Evolutionary conservation across 2,329 filamentous ascomycete species (phyloP), one percentile per base, ranked within the genome.

Genomic region (Trichoderma oligosporum): DNA sequence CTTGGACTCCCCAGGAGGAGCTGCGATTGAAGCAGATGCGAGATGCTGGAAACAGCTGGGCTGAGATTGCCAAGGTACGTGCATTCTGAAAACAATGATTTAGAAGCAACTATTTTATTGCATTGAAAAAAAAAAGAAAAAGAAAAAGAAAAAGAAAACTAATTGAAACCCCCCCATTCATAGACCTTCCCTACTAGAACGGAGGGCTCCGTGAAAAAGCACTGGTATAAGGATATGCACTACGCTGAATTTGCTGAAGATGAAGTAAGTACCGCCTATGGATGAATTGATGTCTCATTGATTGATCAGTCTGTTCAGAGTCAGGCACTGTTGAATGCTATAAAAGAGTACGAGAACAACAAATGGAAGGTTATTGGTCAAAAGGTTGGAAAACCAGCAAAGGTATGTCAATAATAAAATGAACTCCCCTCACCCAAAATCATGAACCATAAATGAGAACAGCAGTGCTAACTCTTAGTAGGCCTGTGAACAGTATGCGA

Each of bases 181-280:
- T 36, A 95, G 89, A 92, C 89, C 2, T 99, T 99, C 70, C 93
- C 94, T 9, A 86, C 85, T 22, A 83, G 94, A 67, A 99, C 94
- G 39, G 94, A 99, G 75, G 94, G 94, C 7, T 97, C 92, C 68
- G 94, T 99, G 20, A 99, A 97, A 81, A 99, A 97, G 76, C 94
- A 99, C 73, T 99, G 94, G 93, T 97, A 99, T 75, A 97, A 97
- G 89, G 94, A 99, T 67, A 99, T 99, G 94, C 94, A 99, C 71
- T 97, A 97, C 72, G 94, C 94, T 63, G 94, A 97, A 71, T 97
- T 99, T 72, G 92, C 90, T 48, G 93, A 97, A 78, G 91, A 97
- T 69, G 94, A 97, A 84, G 91, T 95, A 82, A 71, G 77, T 74
- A 60, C n/a, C 1, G 8, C 3, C 22, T 38, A 45, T 44, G n/a